Base-by-base conservation (phyloP, 179 eudicot species). In the Actinidia arguta region DNA sequence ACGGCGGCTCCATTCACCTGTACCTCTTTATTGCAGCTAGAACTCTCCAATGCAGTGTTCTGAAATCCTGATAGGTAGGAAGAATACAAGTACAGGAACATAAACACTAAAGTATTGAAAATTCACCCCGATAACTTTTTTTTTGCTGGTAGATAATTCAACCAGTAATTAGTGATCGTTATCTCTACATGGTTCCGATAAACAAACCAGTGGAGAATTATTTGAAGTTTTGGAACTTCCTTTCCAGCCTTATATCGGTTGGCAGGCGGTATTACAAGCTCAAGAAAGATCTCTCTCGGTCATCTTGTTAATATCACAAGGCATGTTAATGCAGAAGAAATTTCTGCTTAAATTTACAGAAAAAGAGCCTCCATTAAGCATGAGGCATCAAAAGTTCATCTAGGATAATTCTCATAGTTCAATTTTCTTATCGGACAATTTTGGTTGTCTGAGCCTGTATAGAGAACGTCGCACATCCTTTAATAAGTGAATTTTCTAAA, bases 171-270 rank as follows among this genome's bases (percentile, higher is more conserved):
- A 75, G 47, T 54, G 63, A 75, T 52, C 52, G 54, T 54, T 54
- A 42, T 54, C 27, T 54, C 48, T 14, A 18, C 58, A 52, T 25
- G 47, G 8, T 24, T 62, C 31, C 13, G 36, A 62, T 16, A 62
- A 62, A 13, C 52, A 9, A 72, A 22, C 39, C 31, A 73, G 24
- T 4, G 47, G 0, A 75, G 58, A 75, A 54, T 27, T 52, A 2
- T 54, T 3, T 8, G n/a, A 75, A 73, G 42, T 48, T 73, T 73
- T 73, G 25, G 76, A 73, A 73, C 76, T 73, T 73, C 12, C 59
- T 36, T 24, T 73, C 76, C 24, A 36, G 44, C 10, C 9, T 36
- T 54, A 31, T 75, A 54, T 58, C 20, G 56, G 73, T 42, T 39
- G 24, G n/a, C 27, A 48, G 24, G n/a, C 27, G 63, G 31, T 51